Evolutionary conservation across 306 rosid species (phyloP).

Genomic region (Ormosia semicastrata): DNA sequence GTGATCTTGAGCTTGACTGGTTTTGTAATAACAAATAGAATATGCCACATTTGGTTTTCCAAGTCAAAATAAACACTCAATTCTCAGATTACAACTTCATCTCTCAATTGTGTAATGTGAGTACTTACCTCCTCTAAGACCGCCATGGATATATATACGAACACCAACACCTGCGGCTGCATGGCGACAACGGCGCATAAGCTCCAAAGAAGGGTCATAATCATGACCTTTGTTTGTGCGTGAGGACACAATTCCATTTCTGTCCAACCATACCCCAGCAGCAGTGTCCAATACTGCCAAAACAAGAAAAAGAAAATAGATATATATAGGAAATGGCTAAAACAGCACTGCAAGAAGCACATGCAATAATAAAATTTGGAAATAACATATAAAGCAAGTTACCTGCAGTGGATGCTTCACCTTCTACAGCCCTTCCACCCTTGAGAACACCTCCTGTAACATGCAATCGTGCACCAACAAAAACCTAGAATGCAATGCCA

Average conservation of each 20-base stretch:
- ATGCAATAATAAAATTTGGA: neutral
- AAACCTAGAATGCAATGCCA: constrained; percentile 61
- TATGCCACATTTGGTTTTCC: constrained; percentile 3
- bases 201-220: constrained; percentile 78
- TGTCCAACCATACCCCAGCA: constrained; percentile 98
- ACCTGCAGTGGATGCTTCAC: constrained; percentile 95
- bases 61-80: constrained; percentile 11
- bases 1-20: neutral
- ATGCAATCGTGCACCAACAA: constrained; percentile 97
- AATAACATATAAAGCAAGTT: constrained; percentile 24
- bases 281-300: constrained; percentile 96
- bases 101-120: constrained; percentile 18
- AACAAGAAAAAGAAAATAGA: constrained; percentile 8
- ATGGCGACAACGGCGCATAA: constrained; percentile 98
- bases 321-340: neutral
- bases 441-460: constrained; percentile 95
- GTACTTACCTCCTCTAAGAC: constrained; percentile 87
- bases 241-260: constrained; percentile 89
- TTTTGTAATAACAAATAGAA: constrained; percentile 7
- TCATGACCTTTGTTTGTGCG: constrained; percentile 79
- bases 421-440: constrained; percentile 97
- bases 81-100: constrained; percentile 8
- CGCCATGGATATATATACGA: constrained; percentile 83
- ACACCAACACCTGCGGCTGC: constrained; percentile 93
- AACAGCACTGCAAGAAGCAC: constrained; percentile 1